Conservation (phyloP, 164 flowering plant species). For the Pachysandra terminalis region DNA sequence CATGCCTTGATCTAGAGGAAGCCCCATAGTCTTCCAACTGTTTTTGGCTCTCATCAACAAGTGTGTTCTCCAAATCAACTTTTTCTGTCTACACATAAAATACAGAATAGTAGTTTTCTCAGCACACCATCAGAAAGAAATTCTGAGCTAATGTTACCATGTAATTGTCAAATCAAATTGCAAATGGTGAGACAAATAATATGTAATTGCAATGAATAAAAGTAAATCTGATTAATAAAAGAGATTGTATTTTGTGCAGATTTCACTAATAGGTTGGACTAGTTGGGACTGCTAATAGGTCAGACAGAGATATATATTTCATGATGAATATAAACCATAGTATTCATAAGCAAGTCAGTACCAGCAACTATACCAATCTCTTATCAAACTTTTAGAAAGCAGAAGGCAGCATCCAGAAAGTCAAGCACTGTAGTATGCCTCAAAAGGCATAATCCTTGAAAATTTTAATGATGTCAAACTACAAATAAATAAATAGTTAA, state of each 20-base stretch:
- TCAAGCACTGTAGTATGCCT: not conserved
- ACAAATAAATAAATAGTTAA: too few species aligned
- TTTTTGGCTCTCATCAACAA: constrained; percentile 97
- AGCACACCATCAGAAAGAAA: constrained; percentile 1
- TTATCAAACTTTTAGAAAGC: not conserved
- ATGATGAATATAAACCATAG: not conserved
- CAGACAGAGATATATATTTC: not conserved
- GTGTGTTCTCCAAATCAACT: constrained; percentile 95
- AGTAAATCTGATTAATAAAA: too few species aligned
- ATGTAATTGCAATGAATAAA: too few species aligned
- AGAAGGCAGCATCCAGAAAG: not conserved
- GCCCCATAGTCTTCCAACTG: constrained; percentile 51
- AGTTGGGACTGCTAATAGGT: not conserved
- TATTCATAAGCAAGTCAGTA: not conserved
- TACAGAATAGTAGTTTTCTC: constrained; percentile 3
- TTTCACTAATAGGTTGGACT: not conserved
- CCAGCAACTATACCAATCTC: not conserved
- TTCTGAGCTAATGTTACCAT: not conserved
- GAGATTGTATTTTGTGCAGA: too few species aligned
- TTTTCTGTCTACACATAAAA: constrained; percentile 82
- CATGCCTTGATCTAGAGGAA: constrained; percentile 41
- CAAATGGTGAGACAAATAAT: not conserved
- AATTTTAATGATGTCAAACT: not conserved
- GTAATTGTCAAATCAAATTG: not conserved
- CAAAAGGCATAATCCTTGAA: not conserved